phyloP scores from a whole-genome alignment of 495 filamentous ascomycete species.

The Podospora appendiculata region DNA sequence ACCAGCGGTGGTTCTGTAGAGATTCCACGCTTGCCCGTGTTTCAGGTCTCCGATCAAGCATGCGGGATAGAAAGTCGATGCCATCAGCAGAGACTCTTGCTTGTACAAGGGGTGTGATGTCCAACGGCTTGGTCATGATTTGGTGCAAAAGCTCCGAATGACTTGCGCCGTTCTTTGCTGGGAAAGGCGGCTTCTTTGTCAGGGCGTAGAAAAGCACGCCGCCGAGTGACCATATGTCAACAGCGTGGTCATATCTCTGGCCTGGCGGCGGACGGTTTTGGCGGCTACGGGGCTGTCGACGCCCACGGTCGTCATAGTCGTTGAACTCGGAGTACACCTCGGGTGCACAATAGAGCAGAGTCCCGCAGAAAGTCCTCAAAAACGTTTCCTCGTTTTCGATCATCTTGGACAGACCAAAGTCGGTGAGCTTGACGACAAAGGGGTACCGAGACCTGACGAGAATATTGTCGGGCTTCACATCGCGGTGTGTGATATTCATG shows the following conservation, averaged over 20 bases:
- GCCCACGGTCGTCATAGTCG: conserved; percentile 43
- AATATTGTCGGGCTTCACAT: conserved; percentile 98
- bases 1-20: conserved; percentile 63
- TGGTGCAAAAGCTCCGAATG: conserved; percentile 64
- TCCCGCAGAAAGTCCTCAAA: conserved; percentile 93
- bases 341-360: conserved; percentile 88
- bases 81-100: conserved; percentile 53
- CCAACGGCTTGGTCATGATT: conserved; percentile 67
- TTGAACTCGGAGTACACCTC: conserved; percentile 86
- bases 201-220: conserved; percentile 82
- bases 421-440: conserved; percentile 79
- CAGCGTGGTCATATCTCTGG: conserved; percentile 72
- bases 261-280: conserved; percentile 25
- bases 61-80: conserved; percentile 64
- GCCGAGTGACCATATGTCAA: conserved; percentile 92
- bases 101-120: conserved; percentile 49
- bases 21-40: conserved; percentile 55
- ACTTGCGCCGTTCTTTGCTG: conserved; percentile 47
- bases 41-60: conserved; percentile 67
- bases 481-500: conserved; percentile 85
- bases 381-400: conserved; percentile 82
- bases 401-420: conserved; percentile 87
- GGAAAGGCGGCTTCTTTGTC: conserved; percentile 68
- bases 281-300: conserved; percentile 33
- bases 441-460: conserved; percentile 67